Evolutionary conservation across 2,329 filamentous ascomycete species (phyloP).

Genomic region (Phialocephala sp.): DNA sequence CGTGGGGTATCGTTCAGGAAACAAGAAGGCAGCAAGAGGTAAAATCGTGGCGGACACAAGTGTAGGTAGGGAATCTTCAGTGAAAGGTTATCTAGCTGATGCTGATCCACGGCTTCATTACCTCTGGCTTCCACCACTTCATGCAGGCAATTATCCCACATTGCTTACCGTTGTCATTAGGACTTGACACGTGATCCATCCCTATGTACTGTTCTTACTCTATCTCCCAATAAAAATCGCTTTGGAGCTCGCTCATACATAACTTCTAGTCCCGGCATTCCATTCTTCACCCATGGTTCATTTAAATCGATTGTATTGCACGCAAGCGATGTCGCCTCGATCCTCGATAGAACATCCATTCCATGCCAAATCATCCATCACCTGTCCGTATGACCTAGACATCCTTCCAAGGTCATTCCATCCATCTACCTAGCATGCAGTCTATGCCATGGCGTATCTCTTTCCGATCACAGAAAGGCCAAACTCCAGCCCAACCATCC

Average conservation of each 20-base stretch:
- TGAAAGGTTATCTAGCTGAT: too few species aligned
- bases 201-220: not conserved
- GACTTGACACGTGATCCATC: not conserved
- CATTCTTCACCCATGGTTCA: not conserved
- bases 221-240: not conserved
- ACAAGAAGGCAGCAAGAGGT: too few species aligned
- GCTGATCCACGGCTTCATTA: too few species aligned
- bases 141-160: too few species aligned
- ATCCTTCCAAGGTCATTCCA: not conserved
- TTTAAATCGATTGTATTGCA: slow-evolving; percentile 5
- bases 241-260: not conserved
- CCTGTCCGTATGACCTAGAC: not conserved
- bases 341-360: not conserved
- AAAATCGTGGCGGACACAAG: too few species aligned
- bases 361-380: not conserved
- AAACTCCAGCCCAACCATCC: slow-evolving; percentile 15
- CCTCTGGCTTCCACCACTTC: too few species aligned
- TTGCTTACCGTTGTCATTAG: too few species aligned
- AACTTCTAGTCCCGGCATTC: not conserved
- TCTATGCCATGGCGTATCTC: slow-evolving; percentile 1
- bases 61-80: too few species aligned
- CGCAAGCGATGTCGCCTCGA: slow-evolving; percentile 2
- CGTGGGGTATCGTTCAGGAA: too few species aligned
- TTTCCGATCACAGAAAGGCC: not conserved
- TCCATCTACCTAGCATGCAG: not conserved